Conservation (phyloP, 2,329 filamentous ascomycete species). For the Sporothrix pseudoabietina region DNA sequence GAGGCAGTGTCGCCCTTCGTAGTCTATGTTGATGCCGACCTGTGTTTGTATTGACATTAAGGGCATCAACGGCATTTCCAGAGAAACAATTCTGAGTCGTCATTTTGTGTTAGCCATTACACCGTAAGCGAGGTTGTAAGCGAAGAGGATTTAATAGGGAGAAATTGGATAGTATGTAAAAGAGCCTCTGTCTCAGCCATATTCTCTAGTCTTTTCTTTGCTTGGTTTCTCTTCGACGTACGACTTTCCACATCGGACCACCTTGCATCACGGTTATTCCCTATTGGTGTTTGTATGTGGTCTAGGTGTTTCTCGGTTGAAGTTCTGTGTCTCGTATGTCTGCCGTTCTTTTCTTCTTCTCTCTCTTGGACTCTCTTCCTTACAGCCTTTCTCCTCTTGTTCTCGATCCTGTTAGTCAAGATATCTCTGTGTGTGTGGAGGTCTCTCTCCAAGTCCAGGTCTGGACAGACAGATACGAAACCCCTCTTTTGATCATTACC, state of each 20-base stretch:
- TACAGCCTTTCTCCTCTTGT: neutral
- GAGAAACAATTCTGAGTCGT: no score
- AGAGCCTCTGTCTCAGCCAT: neutral
- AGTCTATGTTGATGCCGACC: neutral
- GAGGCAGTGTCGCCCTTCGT: neutral
- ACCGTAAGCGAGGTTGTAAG: neutral
- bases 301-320: neutral
- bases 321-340: neutral
- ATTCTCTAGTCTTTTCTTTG: neutral
- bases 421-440: neutral
- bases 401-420: neutral
- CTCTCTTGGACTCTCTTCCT: neutral
- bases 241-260: neutral
- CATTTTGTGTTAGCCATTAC: neutral
- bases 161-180: neutral
- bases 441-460: neutral
- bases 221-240: neutral
- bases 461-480: neutral
- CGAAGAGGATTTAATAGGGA: neutral
- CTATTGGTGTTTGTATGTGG: neutral
- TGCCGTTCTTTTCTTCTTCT: neutral
- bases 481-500: neutral
- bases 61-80: no score
- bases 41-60: neutral
- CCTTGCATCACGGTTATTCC: neutral